Evolutionary conservation across 139 green algal genomes (phyloP).

Genomic region (Chlorella sp.): DNA sequence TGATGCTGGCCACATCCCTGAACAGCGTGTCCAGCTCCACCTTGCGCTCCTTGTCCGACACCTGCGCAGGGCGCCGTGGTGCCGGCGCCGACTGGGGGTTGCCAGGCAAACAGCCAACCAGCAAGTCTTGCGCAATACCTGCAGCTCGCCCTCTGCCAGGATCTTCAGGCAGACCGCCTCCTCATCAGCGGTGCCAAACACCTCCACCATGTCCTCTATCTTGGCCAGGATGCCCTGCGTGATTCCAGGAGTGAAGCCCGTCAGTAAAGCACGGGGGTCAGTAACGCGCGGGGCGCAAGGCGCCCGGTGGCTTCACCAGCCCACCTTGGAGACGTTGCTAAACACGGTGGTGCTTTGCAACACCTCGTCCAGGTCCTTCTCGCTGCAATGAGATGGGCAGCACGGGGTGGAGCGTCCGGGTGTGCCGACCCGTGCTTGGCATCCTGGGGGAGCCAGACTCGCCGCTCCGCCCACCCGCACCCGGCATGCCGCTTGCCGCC

Average conservation of each 20-base stretch:
- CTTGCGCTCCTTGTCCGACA: constrained; percentile 95
- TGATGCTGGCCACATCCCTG: constrained; percentile 80
- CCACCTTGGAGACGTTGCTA: constrained; percentile 94
- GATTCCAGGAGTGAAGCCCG: too few species aligned
- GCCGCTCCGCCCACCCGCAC: too few species aligned
- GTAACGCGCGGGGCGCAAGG: not conserved
- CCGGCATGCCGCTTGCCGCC: too few species aligned
- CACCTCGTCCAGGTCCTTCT: constrained; percentile 98
- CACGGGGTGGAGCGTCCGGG: not conserved
- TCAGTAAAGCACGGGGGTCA: not conserved
- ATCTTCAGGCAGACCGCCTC: constrained; percentile 86
- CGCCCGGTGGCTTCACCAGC: constrained; percentile 68
- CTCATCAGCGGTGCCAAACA: constrained; percentile 91
- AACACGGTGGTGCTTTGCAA: constrained; percentile 95
- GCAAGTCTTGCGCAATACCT: constrained; percentile 54
- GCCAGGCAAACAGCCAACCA: not conserved
- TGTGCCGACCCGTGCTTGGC: too few species aligned
- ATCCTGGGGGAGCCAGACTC: too few species aligned
- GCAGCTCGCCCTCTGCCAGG: constrained; percentile 89
- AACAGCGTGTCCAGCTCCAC: constrained; percentile 85
- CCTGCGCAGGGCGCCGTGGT: too few species aligned
- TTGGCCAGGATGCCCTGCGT: constrained; percentile 82
- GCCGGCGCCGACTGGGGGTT: not conserved
- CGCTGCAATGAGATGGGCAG: constrained; percentile 74
- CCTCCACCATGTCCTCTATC: constrained; percentile 83